phyloP scores from a whole-genome alignment of 192 early-diverging fungal genomes.

The Radiomyces spectabilis region DNA sequence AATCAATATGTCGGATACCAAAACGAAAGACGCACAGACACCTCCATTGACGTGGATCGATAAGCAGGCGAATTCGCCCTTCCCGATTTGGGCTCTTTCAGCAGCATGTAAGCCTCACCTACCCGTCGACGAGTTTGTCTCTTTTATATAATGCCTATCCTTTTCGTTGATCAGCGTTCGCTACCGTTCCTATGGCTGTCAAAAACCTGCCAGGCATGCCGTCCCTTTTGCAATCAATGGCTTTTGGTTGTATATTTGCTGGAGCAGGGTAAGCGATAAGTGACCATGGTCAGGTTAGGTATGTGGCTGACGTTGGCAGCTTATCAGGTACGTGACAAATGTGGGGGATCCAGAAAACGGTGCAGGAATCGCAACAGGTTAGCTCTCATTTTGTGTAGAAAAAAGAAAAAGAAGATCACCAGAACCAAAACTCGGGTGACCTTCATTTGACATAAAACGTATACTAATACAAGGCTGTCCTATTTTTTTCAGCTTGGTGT shows the following conservation, averaged over 20 bases:
- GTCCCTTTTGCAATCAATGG: constrained; percentile 24
- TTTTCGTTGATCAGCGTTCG: constrained; percentile 6
- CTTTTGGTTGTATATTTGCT: constrained; percentile 23
- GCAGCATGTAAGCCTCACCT: too few species aligned
- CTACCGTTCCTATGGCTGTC: constrained; percentile 18
- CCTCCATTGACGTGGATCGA: not conserved
- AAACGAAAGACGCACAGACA: not conserved
- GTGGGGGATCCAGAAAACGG: constrained; percentile 30
- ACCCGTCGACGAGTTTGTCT: too few species aligned
- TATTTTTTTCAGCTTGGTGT: constrained; percentile 24
- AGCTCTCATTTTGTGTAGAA: too few species aligned
- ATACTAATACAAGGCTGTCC: not conserved
- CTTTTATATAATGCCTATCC: not conserved
- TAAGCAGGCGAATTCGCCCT: not conserved
- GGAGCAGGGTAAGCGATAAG: constrained; percentile 25
- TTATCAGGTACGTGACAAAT: constrained; percentile 18
- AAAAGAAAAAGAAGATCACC: not conserved
- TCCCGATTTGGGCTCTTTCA: not conserved
- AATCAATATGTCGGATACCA: too few species aligned
- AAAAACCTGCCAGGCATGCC: constrained; percentile 23
- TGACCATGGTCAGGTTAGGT: not conserved
- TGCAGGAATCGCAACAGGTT: constrained; percentile 36
- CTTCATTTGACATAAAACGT: not conserved
- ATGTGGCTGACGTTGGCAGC: not conserved
- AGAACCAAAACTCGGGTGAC: not conserved